Evolutionary conservation across 768 basidiomycete species (phyloP), one percentile per base, ranked within the genome.

Genomic region (Russula ochroleuca): DNA sequence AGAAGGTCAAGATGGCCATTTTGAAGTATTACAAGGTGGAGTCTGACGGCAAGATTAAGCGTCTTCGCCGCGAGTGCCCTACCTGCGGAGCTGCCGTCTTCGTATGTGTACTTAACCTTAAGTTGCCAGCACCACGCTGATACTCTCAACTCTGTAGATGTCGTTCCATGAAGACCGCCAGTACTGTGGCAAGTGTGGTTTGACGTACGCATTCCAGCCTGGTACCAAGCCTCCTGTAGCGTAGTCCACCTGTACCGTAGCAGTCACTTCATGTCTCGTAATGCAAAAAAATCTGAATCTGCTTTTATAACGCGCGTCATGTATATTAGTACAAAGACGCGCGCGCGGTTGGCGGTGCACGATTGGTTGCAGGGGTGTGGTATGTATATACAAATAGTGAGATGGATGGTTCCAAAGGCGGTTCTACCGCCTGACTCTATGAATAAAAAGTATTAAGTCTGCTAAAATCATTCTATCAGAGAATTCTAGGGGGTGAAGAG

Each of bases 1-100:
- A 99, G 85, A 97, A 99, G 81, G 98, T 98, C 77, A 99, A 83
- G 80, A 98, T 97, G 73, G 94, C 81, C 94, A 99, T 98, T 89
- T 98, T 98, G 83, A 96, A 93, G 84, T 98, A 97, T 85, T 98
- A 98, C 55, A 63, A 66, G 52, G 65, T 99, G 71, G 96, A 98
- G 80, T 95, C 94, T 51, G 96, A 98, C 71, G 97, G 96, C 76
- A 98, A 97, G 81, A 95, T 98, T 84, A 97, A 97, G 85, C 94
- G 97, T 75, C 87, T 99, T 66, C 87, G 96, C 74, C 92, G 97
- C 70, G 96, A 98, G 77, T 99, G 97, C 81, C 85, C 87, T 69
- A 87, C 88, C 76, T 91, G 88, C 67, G 90, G 90, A 77, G 89
- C 89, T 68, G 89, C 88, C 75, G 83, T 90, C 78, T 92, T 92